These are phyloP conservation scores for Suhomyces panamericanus DNA, from an alignment of 1,139 yeast species.

Conservation along the genomic window DNA sequence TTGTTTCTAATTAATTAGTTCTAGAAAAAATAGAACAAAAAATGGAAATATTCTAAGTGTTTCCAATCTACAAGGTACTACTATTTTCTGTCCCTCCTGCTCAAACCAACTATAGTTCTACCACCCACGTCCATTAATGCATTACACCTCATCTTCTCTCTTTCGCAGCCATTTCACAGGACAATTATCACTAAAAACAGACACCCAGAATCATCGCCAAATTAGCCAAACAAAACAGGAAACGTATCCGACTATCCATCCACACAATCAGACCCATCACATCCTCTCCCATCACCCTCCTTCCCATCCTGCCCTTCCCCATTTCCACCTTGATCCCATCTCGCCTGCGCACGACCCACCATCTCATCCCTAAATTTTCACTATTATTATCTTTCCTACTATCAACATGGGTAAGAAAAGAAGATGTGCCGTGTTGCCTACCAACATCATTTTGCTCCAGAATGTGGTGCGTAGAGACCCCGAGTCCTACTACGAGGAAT, in stretches of 20 bases:
- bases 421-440: conserved; percentile 90
- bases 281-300: background rate
- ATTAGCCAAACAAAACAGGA: too few species aligned
- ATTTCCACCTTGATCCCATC: background rate
- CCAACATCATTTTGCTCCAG: conserved; percentile 86
- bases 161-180: conserved; percentile 1
- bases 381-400: background rate
- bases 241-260: too few species aligned
- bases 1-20: too few species aligned
- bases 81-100: too few species aligned
- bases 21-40: too few species aligned
- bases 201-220: too few species aligned
- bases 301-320: background rate
- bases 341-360: conserved; percentile 7
- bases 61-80: too few species aligned
- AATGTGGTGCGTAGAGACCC: conserved; percentile 94
- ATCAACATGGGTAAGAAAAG: conserved; percentile 73
- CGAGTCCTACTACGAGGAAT: conserved; percentile 89
- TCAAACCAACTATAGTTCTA: too few species aligned
- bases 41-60: too few species aligned
- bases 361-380: conserved; percentile 6
- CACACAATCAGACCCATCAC: too few species aligned
- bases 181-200: background rate
- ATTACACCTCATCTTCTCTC: background rate
- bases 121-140: too few species aligned